These are phyloP conservation scores for Pochonia chlamydosporia DNA, from an alignment of 2,329 filamentous ascomycete genomes.

Conservation along the genomic window DNA sequence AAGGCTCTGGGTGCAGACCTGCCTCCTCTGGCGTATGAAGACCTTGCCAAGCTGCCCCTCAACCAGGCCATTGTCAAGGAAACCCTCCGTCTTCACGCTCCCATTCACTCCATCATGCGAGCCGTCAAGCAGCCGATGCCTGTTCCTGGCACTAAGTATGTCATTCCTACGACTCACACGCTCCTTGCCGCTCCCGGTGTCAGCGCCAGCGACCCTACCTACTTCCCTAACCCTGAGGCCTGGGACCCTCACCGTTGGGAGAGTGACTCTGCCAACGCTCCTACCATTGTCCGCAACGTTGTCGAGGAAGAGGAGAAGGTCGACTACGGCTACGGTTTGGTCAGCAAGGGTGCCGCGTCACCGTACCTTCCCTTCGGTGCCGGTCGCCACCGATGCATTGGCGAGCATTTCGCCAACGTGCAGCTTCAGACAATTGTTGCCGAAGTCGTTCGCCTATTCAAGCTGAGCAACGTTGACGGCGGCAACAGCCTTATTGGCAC, in stretches of 20 bases:
- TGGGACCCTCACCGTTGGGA: slow-evolving; percentile 96
- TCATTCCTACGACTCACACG: slow-evolving; percentile 73
- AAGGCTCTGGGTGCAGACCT: slow-evolving; percentile 67
- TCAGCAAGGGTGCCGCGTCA: slow-evolving; percentile 83
- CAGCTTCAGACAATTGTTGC: slow-evolving; percentile 84
- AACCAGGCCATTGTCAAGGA: slow-evolving; percentile 86
- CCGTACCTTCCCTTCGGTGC: slow-evolving; percentile 94
- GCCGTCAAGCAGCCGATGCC: slow-evolving; percentile 85
- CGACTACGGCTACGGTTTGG: slow-evolving; percentile 89
- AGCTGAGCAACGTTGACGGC: slow-evolving; percentile 71
- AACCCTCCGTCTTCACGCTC: slow-evolving; percentile 83
- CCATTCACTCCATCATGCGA: slow-evolving; percentile 92
- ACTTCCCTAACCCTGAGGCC: slow-evolving; percentile 74
- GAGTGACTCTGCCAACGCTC: slow-evolving; percentile 51
- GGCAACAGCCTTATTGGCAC: slow-evolving; percentile 62
- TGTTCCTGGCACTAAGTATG: slow-evolving; percentile 74
- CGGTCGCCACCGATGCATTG: slow-evolving; percentile 88
- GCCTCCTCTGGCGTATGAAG: slow-evolving; percentile 69
- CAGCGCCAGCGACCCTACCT: slow-evolving; percentile 62
- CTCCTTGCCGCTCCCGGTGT: slow-evolving; percentile 84
- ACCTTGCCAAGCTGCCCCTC: slow-evolving; percentile 71
- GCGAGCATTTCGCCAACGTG: slow-evolving; percentile 92
- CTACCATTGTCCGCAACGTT: slow-evolving; percentile 36
- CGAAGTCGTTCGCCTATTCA: slow-evolving; percentile 71
- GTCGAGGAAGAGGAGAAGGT: slow-evolving; percentile 64